phyloP scores from a whole-genome alignment of 202 grass and related monocot genomes.

The Setaria viridis region DNA sequence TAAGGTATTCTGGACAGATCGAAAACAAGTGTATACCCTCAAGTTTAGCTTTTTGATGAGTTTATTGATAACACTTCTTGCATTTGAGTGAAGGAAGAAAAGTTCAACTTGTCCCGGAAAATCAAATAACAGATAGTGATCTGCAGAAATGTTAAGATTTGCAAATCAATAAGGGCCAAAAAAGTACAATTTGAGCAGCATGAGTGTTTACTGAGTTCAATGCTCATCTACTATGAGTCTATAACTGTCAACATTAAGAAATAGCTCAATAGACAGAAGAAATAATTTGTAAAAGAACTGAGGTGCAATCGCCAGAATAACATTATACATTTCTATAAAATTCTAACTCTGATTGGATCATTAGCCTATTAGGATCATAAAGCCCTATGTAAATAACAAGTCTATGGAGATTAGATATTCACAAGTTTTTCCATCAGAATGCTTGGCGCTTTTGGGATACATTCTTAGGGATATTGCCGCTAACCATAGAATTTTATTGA shows the following conservation, averaged over 20 bases:
- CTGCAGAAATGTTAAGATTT: slow-evolving; percentile 54
- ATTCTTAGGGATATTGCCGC: slow-evolving; percentile 7
- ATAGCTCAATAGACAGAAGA: slow-evolving; percentile 22
- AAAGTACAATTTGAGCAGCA: slow-evolving; percentile 11
- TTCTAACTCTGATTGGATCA: slow-evolving; percentile 5
- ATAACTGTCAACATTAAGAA: background rate
- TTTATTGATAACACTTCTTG: slow-evolving; percentile 74
- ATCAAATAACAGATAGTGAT: slow-evolving; percentile 98
- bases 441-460: background rate
- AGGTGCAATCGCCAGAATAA: background rate
- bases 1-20: slow-evolving; percentile 14
- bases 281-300: background rate
- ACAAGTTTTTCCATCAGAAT: background rate
- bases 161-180: background rate
- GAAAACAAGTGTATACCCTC: slow-evolving; percentile 56
- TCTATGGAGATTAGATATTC: background rate
- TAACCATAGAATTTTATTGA: background rate
- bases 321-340: background rate
- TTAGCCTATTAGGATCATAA: background rate
- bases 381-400: background rate
- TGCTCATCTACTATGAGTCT: background rate
- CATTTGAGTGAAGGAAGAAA: slow-evolving; percentile 96
- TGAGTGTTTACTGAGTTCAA: slow-evolving; percentile 4
- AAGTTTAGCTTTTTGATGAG: slow-evolving; percentile 88
- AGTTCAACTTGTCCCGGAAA: slow-evolving; percentile 99